phyloP scores from a whole-genome alignment of 495 filamentous ascomycete species.

The Copromyces sp. region DNA sequence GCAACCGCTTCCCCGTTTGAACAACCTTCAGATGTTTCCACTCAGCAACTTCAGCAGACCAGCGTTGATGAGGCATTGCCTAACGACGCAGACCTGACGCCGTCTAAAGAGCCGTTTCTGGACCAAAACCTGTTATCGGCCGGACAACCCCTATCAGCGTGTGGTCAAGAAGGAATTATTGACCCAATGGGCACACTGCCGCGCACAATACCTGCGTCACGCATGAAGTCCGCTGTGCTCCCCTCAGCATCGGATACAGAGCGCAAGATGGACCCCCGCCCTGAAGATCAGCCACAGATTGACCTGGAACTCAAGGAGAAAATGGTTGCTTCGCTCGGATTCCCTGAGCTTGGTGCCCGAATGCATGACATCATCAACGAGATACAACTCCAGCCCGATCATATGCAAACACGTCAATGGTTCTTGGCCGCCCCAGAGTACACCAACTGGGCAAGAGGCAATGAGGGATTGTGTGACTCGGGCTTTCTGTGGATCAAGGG shows the following conservation, averaged over 20 bases:
- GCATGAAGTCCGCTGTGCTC: not conserved
- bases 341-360: not conserved
- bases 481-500: slow-evolving; percentile 3
- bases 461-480: not conserved
- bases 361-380: not conserved
- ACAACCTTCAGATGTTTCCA: not conserved
- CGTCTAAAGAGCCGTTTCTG: not conserved
- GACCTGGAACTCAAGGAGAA: not conserved
- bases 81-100: not conserved
- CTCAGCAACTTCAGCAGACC: not conserved
- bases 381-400: not conserved
- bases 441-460: not conserved
- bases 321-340: not conserved
- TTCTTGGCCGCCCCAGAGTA: not conserved
- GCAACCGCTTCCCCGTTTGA: not conserved
- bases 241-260: not conserved
- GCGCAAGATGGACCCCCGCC: not conserved
- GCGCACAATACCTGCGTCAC: not conserved
- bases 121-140: not conserved
- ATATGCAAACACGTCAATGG: not conserved
- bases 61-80: not conserved
- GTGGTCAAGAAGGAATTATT: not conserved
- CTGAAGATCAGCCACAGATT: not conserved
- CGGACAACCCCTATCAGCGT: no score
- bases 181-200: not conserved